Base-by-base conservation (phyloP, 345 rosid species). In the Populus simonii region DNA sequence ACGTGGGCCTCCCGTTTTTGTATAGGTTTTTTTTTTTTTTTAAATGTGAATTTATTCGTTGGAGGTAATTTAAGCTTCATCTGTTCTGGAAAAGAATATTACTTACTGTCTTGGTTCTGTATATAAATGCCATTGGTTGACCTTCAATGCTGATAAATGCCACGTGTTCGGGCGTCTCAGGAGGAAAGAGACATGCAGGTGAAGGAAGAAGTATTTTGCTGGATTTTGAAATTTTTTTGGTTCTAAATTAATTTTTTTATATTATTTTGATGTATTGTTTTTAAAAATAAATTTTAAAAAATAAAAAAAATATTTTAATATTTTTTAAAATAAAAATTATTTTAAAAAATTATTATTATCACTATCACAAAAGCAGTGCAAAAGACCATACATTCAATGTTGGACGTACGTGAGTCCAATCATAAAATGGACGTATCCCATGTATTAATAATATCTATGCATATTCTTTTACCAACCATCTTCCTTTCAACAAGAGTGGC, bases 291-390 rank as follows among this genome's bases (percentile, higher is more conserved):
- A 25, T 25, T 25, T 25, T 25, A 25, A 25, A 25, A 25, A 25
- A 25, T 25, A 25, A 25, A 25, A 25, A 25, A 25, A 25, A 25
- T 25, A 25, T 25, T 39, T 39, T 39, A 39, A 9, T 9, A 2
- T 41, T 5, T 41, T 41, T 41, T 0, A 0, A 9, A 9, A 0
- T 0, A 41, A 39, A 39, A 39, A 8, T 9, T 0, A 2, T 0
- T 39, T 39, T 39, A 8, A 9, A 9, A 39, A 39, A 1, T 8
- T 8, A 39, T 7, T 7, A 39, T 29, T 1, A 29, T 29, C 31
- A 29, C 2, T 1, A 29, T 1, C 31, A 29, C 31, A 29, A 1
- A 29, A 29, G 0, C 31, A 29, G 2, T 29, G 31, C 2, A 31
- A 31, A 31, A 31, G 31, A 33, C 35, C 35, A 4, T 33, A 33